Evolutionary conservation across 2,329 filamentous ascomycete species (phyloP).

Genomic region (Aureobasidium sp.): DNA sequence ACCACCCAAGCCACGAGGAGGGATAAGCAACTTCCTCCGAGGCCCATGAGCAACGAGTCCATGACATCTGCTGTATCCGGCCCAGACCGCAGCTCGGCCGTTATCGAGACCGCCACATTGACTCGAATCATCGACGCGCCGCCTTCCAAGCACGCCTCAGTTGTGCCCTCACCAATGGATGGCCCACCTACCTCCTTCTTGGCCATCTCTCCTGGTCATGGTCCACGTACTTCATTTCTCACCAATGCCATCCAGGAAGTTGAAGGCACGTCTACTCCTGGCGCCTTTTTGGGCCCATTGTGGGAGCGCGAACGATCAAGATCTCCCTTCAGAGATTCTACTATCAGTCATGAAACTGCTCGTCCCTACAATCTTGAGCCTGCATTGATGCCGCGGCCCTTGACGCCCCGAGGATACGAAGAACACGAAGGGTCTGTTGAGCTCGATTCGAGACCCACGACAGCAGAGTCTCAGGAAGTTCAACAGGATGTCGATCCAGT

Average conservation of each 20-base stretch:
- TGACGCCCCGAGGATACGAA: conserved; percentile 56
- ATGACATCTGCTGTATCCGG: conserved; percentile 2
- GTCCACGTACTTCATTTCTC: conserved; percentile 33
- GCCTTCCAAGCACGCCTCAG: conserved; percentile 22
- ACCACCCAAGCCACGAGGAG: conserved; percentile 36
- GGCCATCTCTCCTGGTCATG: conserved; percentile 10
- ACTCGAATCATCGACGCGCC: conserved; percentile 43
- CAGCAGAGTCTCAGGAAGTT: conserved; percentile 1
- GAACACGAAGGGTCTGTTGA: conserved; percentile 5
- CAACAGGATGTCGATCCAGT: conserved; percentile 18
- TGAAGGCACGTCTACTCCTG: conserved; percentile 22
- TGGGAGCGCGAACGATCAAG: conserved; percentile 20
- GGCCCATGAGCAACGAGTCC: conserved; percentile 54
- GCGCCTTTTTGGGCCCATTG: conserved; percentile 18
- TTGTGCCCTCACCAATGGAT: neutral
- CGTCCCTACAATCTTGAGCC: conserved; percentile 11
- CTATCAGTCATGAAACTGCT: conserved; percentile 5
- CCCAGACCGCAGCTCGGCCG: conserved; percentile 27
- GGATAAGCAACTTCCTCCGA: conserved; percentile 70
- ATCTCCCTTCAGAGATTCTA: conserved; percentile 16
- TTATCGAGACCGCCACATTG: conserved; percentile 48
- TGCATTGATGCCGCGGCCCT: conserved; percentile 60
- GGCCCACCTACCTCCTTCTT: conserved; percentile 6
- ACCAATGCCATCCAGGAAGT: conserved; percentile 37
- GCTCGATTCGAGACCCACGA: conserved; percentile 3